Conservation (phyloP, 179 eudicot species). For the Pouteria campechiana region DNA sequence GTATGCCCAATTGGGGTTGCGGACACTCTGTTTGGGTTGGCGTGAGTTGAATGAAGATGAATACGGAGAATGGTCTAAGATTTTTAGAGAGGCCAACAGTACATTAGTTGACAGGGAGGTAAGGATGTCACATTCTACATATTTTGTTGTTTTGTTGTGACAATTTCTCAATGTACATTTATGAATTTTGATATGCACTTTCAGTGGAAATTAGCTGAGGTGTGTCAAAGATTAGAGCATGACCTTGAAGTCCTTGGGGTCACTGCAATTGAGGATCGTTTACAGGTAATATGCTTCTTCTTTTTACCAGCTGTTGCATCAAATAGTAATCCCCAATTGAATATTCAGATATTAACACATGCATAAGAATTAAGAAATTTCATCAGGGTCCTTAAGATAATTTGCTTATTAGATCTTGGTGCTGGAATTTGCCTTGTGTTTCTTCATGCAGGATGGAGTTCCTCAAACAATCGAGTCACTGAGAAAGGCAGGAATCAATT, state of each 20-base stretch:
- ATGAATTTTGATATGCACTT: conserved; percentile 3
- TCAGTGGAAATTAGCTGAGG: conserved; percentile 97
- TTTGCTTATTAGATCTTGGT: neutral
- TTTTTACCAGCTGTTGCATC: no score
- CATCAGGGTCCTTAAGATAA: no score
- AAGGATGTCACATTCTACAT: neutral
- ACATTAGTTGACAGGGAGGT: conserved; percentile 95
- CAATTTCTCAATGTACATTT: neutral
- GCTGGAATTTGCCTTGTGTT: neutral
- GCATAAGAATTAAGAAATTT: no score
- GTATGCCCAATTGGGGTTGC: conserved; percentile 81
- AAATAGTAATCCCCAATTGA: no score
- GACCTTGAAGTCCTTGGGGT: conserved; percentile 88
- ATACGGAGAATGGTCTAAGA: conserved; percentile 75
- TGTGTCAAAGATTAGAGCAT: conserved; percentile 81
- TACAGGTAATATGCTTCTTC: conserved; percentile 56
- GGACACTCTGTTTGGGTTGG: conserved; percentile 93
- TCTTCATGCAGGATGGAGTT: conserved; percentile 64
- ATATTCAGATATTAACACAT: no score
- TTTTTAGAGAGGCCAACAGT: conserved; percentile 93
- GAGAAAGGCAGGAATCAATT: conserved; percentile 92
- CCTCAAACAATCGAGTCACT: conserved; percentile 91
- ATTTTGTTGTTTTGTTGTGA: neutral
- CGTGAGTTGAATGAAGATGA: conserved; percentile 81
- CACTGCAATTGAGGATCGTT: conserved; percentile 91